Percentiles rank a stretch among this genome's conserved stretches.
Conservation (phyloP, 495 filamentous ascomycete species). For the Mytilinidion resinicola region DNA sequence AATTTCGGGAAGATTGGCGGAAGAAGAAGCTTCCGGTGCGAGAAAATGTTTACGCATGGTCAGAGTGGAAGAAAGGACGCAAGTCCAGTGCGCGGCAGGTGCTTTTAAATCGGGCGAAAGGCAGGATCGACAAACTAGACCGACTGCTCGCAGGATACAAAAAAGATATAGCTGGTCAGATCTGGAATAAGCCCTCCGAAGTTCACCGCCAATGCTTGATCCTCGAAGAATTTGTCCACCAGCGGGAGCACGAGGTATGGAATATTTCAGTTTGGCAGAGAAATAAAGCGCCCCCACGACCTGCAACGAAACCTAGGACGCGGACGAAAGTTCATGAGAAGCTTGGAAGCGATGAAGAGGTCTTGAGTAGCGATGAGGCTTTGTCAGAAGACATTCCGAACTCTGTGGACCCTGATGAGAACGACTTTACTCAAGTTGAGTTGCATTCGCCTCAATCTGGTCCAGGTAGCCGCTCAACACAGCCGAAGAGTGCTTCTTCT, state of each 20-base stretch:
- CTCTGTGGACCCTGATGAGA: slow-evolving; percentile 34
- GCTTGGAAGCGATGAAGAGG: slow-evolving; percentile 9
- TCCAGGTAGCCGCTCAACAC: not conserved
- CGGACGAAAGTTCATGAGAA: slow-evolving; percentile 29
- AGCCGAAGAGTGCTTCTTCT: no score
- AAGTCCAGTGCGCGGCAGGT: slow-evolving; percentile 19
- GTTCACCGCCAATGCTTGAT: slow-evolving; percentile 48
- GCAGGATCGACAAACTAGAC: slow-evolving; percentile 36
- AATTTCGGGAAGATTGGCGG: slow-evolving; percentile 54
- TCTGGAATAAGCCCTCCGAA: slow-evolving; percentile 44
- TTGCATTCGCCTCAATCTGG: not conserved
- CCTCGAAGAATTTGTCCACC: slow-evolving; percentile 57
- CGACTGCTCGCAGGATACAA: slow-evolving; percentile 46
- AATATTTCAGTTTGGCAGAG: slow-evolving; percentile 47
- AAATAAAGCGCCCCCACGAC: slow-evolving; percentile 41
- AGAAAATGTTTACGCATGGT: slow-evolving; percentile 46
- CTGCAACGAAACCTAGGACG: slow-evolving; percentile 31
- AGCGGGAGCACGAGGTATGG: slow-evolving; percentile 51
- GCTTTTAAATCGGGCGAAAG: slow-evolving; percentile 30
- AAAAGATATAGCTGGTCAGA: slow-evolving; percentile 43
- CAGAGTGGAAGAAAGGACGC: slow-evolving; percentile 54
- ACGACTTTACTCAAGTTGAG: slow-evolving; percentile 1
- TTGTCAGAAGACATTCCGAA: slow-evolving; percentile 25
- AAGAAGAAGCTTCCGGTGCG: slow-evolving; percentile 47
- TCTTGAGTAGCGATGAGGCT: slow-evolving; percentile 19